Base-by-base conservation (phyloP, 768 basidiomycete genomes). In the Thelephora aurantiotincta region DNA sequence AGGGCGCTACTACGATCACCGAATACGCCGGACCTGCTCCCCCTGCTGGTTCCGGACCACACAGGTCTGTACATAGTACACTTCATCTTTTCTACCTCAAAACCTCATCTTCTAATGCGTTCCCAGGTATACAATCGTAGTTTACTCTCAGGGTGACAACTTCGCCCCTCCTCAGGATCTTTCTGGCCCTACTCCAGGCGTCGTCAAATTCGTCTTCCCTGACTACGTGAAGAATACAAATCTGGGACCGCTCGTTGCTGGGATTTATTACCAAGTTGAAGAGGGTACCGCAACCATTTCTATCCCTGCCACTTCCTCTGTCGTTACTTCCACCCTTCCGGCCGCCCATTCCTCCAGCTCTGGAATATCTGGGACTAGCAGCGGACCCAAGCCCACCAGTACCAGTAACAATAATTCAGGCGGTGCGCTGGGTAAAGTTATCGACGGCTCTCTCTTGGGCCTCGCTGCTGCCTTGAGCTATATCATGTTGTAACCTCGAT, bases 21-120 rank as follows among this genome's bases (percentile, higher is more conserved):
- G 62, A 65, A 35, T 89, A 87, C 57, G 77, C 77, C 44, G 81
- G 83, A 13, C 86, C 86, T 46, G 73, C 71, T 47, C 86, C 85
- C 47, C 65, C 79, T 16, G 59, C 68, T 22, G 82, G 83, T 26
- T 77, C 74, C 49, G 85, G 87, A 36, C 69, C 83, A 46, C 87
- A 89, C 62, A 74, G 85, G 81, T 80, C 48, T 16, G 50, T 22
- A 37, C 19, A 44, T 18, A 5, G 16, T 33, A 26, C 16, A 48
- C 33, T 37, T 20, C n/a, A n/a, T n/a, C n/a, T n/a, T n/a, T n/a
- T n/a, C n/a, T n/a, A n/a, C n/a, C n/a, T n/a, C n/a, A n/a, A 46
- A 7, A 22, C 16, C 38, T 41, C 18, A 11, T 11, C 33, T 49
- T 42, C 22, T 46, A 18, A 45, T 14, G 22, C 30, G 18, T 35